phyloP scores from a whole-genome alignment of 768 basidiomycete genomes.

The Rhizopogon vesiculosus region DNA sequence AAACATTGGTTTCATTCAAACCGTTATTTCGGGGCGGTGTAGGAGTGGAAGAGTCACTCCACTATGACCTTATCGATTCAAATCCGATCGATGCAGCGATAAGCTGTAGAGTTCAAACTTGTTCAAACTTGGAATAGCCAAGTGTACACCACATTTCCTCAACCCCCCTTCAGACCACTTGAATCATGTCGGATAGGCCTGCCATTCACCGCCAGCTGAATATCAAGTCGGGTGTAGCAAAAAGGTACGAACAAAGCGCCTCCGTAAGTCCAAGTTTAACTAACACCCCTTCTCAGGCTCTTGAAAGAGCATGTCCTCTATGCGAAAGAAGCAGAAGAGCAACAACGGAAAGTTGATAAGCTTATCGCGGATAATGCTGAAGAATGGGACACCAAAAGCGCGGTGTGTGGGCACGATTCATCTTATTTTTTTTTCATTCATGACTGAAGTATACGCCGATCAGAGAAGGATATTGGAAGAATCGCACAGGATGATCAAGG shows the following conservation, averaged over 20 bases:
- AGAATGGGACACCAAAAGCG: slow-evolving; percentile 75
- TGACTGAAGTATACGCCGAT: slow-evolving; percentile 4
- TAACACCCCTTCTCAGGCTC: slow-evolving; percentile 37
- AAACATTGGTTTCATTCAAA: too few relatives aligned
- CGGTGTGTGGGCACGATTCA: slow-evolving; percentile 39
- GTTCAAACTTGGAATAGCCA: too few relatives aligned
- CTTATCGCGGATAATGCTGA: slow-evolving; percentile 57
- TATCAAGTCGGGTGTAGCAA: slow-evolving; percentile 57
- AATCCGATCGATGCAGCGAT: too few relatives aligned
- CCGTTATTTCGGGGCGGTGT: too few relatives aligned
- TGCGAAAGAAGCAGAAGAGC: slow-evolving; percentile 56
- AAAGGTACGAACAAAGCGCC: background rate
- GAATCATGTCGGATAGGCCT: slow-evolving; percentile 7
- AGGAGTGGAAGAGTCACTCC: too few relatives aligned
- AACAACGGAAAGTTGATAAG: slow-evolving; percentile 56
- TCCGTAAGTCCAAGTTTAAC: background rate
- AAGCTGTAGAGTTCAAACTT: too few relatives aligned
- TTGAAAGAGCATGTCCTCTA: slow-evolving; percentile 68
- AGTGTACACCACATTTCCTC: background rate
- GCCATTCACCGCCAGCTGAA: slow-evolving; percentile 62
- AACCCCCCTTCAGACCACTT: too few relatives aligned
- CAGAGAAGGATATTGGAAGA: slow-evolving; percentile 71
- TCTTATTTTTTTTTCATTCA: background rate
- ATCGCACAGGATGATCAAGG: slow-evolving; percentile 75
- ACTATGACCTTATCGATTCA: too few relatives aligned